Percentiles rank a stretch among this genome's conserved stretches.
Evolutionary conservation across 441 rosid genomes (phyloP).

Genomic region (Theobroma grandiflorum): DNA sequence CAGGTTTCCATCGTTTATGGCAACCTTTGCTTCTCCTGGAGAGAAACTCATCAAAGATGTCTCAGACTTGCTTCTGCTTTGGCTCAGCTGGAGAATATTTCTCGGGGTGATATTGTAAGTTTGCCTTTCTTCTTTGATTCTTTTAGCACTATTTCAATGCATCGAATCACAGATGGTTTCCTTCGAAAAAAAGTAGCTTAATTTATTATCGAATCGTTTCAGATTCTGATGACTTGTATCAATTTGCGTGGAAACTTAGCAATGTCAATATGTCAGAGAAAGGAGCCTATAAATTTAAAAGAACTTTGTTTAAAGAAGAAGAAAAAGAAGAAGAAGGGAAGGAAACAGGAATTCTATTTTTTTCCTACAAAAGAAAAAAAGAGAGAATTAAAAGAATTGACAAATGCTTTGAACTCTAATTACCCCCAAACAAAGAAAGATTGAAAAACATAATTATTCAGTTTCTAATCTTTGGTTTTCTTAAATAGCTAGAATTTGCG

Average conservation of each 20-base stretch:
- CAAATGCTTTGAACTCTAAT: too few species aligned
- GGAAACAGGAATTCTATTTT: too few species aligned
- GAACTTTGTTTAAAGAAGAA: background rate
- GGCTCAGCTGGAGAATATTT: conserved; percentile 56
- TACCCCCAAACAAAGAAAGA: too few species aligned
- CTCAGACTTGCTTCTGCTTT: conserved; percentile 78
- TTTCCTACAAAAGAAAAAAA: too few species aligned
- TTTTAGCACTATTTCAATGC: background rate
- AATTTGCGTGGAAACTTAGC: background rate
- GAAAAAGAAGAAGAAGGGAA: too few species aligned
- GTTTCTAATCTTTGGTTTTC: background rate
- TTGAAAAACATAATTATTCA: too few species aligned
- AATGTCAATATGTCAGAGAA: background rate
- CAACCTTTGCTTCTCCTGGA: conserved; percentile 44
- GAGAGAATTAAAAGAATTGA: too few species aligned
- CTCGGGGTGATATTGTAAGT: conserved; percentile 66
- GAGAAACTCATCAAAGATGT: conserved; percentile 57
- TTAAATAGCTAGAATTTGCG: too few species aligned
- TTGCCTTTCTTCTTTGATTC: background rate
- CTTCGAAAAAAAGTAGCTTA: background rate
- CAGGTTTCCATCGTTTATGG: conserved; percentile 47
- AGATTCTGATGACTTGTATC: background rate
- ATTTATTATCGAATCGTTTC: background rate
- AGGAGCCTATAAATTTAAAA: too few species aligned
- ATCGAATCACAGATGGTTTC: background rate